Conservation (phyloP, 345 rosid genomes). For the Excoecaria agallocha region DNA sequence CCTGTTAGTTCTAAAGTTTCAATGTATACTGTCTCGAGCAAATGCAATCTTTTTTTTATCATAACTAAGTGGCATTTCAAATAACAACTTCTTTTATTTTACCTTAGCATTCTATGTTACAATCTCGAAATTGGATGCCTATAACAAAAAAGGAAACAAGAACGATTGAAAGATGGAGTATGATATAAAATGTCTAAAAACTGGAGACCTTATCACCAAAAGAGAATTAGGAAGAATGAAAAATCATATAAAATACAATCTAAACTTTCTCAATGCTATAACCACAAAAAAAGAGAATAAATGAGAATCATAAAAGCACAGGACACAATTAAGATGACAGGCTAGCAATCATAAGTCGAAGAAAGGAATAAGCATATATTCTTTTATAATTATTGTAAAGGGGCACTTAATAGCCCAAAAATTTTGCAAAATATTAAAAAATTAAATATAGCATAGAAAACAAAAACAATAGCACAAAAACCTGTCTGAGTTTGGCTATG, state of each 20-base stretch:
- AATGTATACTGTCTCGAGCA: conserved; percentile 72
- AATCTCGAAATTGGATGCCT: conserved; percentile 91
- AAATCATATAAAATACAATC: neutral
- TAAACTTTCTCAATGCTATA: conserved; percentile 68
- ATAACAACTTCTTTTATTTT: conserved; percentile 33
- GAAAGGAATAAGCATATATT: neutral
- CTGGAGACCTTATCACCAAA: conserved; percentile 65
- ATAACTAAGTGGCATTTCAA: conserved; percentile 35
- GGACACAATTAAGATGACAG: neutral
- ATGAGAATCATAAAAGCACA: neutral
- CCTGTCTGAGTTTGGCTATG: conserved; percentile 76
- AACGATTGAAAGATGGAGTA: neutral
- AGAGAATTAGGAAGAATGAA: neutral
- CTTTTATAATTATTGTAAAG: neutral
- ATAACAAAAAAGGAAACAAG: conserved; percentile 12
- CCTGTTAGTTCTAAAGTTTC: conserved; percentile 98
- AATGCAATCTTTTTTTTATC: conserved; percentile 47
- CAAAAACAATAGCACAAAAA: conserved; percentile 19
- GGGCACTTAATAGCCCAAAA: neutral
- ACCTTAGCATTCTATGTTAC: conserved; percentile 38
- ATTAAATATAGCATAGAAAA: neutral
- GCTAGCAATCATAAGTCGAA: conserved; percentile 4
- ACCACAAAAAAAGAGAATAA: conserved; percentile 5
- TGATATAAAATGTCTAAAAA: conserved; percentile 51
- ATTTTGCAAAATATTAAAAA: neutral